Evolutionary conservation across 768 basidiomycete genomes (phyloP), one percentile per base, ranked within the genome.

Genomic region (Lactifluus echinatus): DNA sequence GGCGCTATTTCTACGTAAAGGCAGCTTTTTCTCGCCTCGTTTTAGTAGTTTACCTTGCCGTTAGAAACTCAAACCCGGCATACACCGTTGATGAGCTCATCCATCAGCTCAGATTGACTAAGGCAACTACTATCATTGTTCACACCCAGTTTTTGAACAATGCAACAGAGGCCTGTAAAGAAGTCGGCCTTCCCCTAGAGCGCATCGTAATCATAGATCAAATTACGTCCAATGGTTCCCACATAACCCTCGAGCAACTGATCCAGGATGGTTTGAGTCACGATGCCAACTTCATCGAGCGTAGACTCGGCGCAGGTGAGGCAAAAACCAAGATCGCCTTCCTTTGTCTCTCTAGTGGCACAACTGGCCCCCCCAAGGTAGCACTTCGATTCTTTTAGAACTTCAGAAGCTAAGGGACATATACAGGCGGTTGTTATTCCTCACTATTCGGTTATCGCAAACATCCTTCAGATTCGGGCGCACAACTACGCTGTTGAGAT

Each of bases 311-410:
- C 4, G 44, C 26, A 24, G 56, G 56, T 52, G 56, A 57, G 29
- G 56, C 17, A 23, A 82, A 76, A 64, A 78, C 73, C 14, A 77
- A 80, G 46, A 60, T 88, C 15, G 86, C 87, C 3, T 82, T 87
- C 64, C 71, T 88, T 51, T 79, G 77, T 54, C 85, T 88, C 62
- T 87, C 86, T 2, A 87, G 85, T 58, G 86, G 86, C 12, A 88
- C 86, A 14, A 88, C 86, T 19, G 85, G 85, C 67, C 71, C 69
- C 64, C 73, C 68, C 29, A 67, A 69, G 57, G 68, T 68, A 37
- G 26, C 21, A 4, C 33, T 11, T 36, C 33, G 34, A 33, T 46
- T 29, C 55, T 23, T 26, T 36, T 48, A 24, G 74, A 72, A 73
- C 17, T 11, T 24, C 36, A 50, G 71, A 70, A 61, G 73, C 76